Evolutionary conservation across 352 stramenopile species (phyloP), one percentile per base, ranked within the genome.

Genomic region (Phytopythium vexans): DNA sequence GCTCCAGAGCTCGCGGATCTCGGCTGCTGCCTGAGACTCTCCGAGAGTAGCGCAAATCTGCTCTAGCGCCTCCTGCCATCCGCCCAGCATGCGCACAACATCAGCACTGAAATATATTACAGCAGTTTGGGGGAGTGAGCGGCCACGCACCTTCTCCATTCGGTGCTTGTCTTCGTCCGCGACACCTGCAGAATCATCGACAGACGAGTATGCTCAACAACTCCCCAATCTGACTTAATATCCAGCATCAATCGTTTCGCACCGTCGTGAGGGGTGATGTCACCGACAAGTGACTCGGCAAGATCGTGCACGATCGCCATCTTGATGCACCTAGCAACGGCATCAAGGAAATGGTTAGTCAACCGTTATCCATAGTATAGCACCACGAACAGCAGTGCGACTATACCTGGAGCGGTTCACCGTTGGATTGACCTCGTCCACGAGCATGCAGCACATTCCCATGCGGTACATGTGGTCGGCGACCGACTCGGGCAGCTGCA

Each of bases 381-480:
- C 10, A 21, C 14, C 36, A 35, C 44, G 39, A 9, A 32, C 16
- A 10, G 4, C 15, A 43, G 3, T 9, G 21, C 32, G 11, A 3
- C 43, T 64, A 32, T 53, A 86, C 79, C 83, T 88, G 58, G 72
- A 89, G 33, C 75, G 75, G 53, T 79, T 81, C 12, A 93, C 70
- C 6, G 72, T 64, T 34, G 72, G 60, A 48, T 90, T 85, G 35
- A 66, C 70, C 32, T 89, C 82, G 21, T 96, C 82, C 38, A 97
- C 68, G 36, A 97, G 68, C 81, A 97, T 88, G 49, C 82, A 93
- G 65, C 86, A 94, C 82, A 96, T 95, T 7, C 85, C 67, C 77
- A 98, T 95, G 56, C 92, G 86, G 62, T 96, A 97, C 71, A 95
- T 97, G 73, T 98, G 92, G 64, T 98, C 92, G 27, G 92, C 88